Evolutionary conservation across 768 basidiomycete genomes (phyloP).

Genomic region (Tylopilus vinaceipallidus): DNA sequence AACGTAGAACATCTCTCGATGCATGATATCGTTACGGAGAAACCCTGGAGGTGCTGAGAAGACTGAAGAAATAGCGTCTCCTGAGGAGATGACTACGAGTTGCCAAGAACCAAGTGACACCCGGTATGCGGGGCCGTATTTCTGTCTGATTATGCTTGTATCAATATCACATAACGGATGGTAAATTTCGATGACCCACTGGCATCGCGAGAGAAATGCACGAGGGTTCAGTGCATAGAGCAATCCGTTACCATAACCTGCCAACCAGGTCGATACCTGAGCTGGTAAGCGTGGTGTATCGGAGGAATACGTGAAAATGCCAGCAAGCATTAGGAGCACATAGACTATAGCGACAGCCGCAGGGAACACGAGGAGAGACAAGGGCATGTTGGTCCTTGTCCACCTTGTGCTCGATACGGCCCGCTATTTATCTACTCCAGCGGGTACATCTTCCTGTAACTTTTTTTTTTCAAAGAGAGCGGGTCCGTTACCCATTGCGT

Average conservation of each 20-base stretch:
- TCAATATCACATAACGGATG: slow-evolving; percentile 1
- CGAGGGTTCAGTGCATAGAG: slow-evolving; percentile 13
- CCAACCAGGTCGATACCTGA: slow-evolving; percentile 10
- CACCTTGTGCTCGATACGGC: neutral
- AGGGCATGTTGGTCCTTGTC: neutral
- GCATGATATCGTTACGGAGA: slow-evolving; percentile 14
- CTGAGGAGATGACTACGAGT: slow-evolving; percentile 16
- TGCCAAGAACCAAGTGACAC: slow-evolving; percentile 19
- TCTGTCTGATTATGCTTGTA: slow-evolving; percentile 5
- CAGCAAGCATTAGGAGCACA: neutral
- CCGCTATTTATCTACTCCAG: slow-evolving; percentile 7
- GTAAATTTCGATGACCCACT: slow-evolving; percentile 12
- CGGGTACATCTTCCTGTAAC: neutral
- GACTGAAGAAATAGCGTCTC: slow-evolving; percentile 11
- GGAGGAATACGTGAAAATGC: neutral
- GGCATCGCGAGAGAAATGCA: slow-evolving; percentile 19
- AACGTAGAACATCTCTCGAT: slow-evolving; percentile 9
- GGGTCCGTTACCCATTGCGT: no score
- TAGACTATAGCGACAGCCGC: neutral
- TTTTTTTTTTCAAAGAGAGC: no score
- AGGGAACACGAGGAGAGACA: neutral
- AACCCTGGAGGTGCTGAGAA: neutral
- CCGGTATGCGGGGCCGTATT: slow-evolving; percentile 14
- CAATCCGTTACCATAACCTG: slow-evolving; percentile 18
- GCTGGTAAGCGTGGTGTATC: neutral